phyloP scores from a whole-genome alignment of 2,329 filamentous ascomycete genomes.

The Fusarium sp. region DNA sequence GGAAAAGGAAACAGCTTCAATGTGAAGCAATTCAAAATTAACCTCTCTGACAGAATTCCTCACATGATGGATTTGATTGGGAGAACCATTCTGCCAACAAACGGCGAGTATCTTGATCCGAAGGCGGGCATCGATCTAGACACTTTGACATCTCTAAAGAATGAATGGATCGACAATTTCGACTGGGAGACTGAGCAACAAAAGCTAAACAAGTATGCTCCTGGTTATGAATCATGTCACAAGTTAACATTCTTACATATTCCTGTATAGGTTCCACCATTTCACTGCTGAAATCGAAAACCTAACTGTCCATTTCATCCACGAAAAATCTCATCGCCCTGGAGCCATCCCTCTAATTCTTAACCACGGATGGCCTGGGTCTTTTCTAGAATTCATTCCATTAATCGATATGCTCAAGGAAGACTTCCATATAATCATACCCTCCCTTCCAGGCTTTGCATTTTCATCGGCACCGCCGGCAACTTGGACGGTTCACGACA shows the following conservation, averaged over 20 bases:
- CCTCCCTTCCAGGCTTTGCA: not conserved
- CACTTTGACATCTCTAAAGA: not conserved
- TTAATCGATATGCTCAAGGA: not conserved
- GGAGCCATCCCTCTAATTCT: not conserved
- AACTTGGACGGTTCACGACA: not conserved
- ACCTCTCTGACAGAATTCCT: not conserved
- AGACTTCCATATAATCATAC: not conserved
- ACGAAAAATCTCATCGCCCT: not conserved
- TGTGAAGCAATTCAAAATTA: not conserved
- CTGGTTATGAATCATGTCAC: no score
- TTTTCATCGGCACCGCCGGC: not conserved
- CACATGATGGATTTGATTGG: not conserved
- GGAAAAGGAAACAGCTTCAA: not conserved
- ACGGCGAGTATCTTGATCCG: not conserved
- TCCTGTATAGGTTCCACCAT: not conserved
- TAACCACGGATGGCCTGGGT: not conserved
- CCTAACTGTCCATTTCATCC: not conserved
- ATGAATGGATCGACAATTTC: not conserved
- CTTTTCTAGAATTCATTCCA: not conserved
- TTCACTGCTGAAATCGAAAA: not conserved
- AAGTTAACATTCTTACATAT: rapidly evolving
- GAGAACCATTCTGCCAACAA: not conserved
- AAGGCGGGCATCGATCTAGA: rapidly evolving
- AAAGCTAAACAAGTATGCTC: not conserved
- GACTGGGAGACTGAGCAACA: not conserved